Evolutionary conservation across 345 rosid species (phyloP).

Genomic region (Bretschneidera sinensis): DNA sequence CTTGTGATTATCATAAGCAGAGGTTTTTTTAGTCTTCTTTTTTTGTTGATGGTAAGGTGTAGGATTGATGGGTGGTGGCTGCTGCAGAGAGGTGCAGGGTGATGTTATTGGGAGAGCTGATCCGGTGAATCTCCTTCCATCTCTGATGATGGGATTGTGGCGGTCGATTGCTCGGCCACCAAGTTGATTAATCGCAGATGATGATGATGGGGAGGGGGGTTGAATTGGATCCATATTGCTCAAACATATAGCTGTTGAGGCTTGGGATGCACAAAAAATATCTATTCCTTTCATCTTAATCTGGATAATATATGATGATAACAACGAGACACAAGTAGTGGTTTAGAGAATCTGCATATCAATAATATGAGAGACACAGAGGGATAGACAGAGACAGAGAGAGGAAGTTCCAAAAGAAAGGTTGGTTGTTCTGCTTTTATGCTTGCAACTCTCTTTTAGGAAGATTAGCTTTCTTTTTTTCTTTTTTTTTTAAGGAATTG

Average conservation of each 20-base stretch:
- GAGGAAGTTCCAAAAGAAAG: constrained; percentile 18
- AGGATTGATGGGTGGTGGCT: constrained; percentile 37
- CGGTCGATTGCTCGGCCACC: constrained; percentile 77
- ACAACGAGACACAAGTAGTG: too few relatives aligned
- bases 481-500: too few relatives aligned
- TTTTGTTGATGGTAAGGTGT: constrained; percentile 36
- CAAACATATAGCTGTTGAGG: constrained; percentile 68
- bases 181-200: constrained; percentile 29
- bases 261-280: constrained; percentile 79
- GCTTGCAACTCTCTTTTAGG: not conserved
- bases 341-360: too few relatives aligned
- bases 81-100: constrained; percentile 31
- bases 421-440: constrained; percentile 20
- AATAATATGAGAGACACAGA: too few relatives aligned
- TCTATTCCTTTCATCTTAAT: constrained; percentile 42
- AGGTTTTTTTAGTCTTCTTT: constrained; percentile 30
- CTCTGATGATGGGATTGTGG: constrained; percentile 82
- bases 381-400: constrained; percentile 17
- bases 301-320: constrained; percentile 15
- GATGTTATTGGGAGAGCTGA: too few relatives aligned
- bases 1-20: constrained; percentile 5
- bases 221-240: constrained; percentile 49
- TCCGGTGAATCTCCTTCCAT: constrained; percentile 50
- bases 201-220: constrained; percentile 29
- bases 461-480: too few relatives aligned